phyloP scores from a whole-genome alignment of 148 eudicot genomes.

The Oxyria digyna region DNA sequence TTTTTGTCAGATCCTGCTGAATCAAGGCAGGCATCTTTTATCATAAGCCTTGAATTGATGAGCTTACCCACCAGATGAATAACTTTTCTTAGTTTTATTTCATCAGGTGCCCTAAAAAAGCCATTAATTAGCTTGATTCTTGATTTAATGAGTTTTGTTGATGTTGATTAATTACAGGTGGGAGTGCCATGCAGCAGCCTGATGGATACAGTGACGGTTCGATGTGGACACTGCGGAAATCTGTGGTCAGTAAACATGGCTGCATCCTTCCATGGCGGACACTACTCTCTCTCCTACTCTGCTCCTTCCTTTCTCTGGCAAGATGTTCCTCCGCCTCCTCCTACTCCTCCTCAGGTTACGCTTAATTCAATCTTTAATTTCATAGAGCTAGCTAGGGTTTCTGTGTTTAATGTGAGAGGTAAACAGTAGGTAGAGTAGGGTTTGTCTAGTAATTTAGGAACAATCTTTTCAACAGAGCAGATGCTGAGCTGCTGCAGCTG shows the following conservation, averaged over 20 bases:
- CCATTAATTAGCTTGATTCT: too few species aligned
- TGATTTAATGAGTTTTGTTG: too few species aligned
- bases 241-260: conserved; percentile 16
- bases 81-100: too few species aligned
- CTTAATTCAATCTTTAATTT: not conserved
- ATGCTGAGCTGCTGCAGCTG: not conserved
- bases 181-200: conserved; percentile 59
- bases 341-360: not conserved
- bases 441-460: conserved; percentile 1
- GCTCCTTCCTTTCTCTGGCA: conserved; percentile 3
- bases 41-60: not conserved
- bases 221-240: conserved; percentile 62
- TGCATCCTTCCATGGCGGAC: not conserved
- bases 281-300: not conserved
- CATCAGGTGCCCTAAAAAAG: not conserved
- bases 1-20: conserved; percentile 4
- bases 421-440: not conserved
- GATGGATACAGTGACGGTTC: conserved; percentile 53
- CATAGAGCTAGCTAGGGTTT: too few species aligned
- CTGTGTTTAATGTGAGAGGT: too few species aligned
- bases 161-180: conserved; percentile 35
- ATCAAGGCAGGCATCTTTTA: conserved; percentile 3
- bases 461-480: conserved; percentile 3
- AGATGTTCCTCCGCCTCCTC: not conserved
- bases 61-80: not conserved